Evolutionary conservation across 768 basidiomycete genomes (phyloP).

Genomic region (Russula vinacea): DNA sequence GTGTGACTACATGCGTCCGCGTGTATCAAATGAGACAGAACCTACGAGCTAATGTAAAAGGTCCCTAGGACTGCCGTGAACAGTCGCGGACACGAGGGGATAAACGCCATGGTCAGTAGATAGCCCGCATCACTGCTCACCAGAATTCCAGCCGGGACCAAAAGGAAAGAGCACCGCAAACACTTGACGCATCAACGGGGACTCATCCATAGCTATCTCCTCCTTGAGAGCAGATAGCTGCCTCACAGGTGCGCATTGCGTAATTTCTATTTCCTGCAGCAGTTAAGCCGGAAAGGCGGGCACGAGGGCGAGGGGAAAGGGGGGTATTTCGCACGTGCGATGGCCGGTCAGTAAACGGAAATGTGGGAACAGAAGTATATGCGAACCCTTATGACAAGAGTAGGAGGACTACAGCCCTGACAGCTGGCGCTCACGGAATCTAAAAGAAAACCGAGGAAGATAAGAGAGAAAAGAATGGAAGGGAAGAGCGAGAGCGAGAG

Average conservation of each 20-base stretch:
- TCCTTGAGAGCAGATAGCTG: conserved; percentile 58
- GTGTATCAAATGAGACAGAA: conserved; percentile 30
- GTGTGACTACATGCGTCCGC: conserved; percentile 28
- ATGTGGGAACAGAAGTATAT: conserved; percentile 6
- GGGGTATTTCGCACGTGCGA: conserved; percentile 31
- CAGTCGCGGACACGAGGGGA: background rate
- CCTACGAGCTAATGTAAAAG: conserved; percentile 95
- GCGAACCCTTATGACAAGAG: conserved; percentile 27
- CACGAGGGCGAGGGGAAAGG: conserved; percentile 1
- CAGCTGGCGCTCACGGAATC: conserved; percentile 11
- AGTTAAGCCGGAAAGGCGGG: conserved; percentile 15
- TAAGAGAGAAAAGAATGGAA: conserved; percentile 23
- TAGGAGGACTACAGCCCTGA: background rate
- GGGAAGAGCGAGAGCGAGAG: conserved; percentile 7
- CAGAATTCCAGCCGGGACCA: conserved; percentile 84
- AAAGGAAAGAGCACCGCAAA: conserved; percentile 86
- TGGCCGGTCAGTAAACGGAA: conserved; percentile 17
- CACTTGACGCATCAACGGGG: conserved; percentile 73
- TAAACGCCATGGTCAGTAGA: background rate
- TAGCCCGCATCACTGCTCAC: conserved; percentile 35
- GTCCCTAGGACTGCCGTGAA: conserved; percentile 66
- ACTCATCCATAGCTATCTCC: conserved; percentile 58
- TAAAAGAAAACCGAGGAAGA: conserved; percentile 12
- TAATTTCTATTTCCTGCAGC: conserved; percentile 45
- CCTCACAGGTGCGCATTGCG: conserved; percentile 42